A percentile compares a stretch with the other conserved stretches of the same genome.
Evolutionary conservation across 176 grass and related monocot genomes (phyloP).

Genomic region (Rhynchospora pubera): DNA sequence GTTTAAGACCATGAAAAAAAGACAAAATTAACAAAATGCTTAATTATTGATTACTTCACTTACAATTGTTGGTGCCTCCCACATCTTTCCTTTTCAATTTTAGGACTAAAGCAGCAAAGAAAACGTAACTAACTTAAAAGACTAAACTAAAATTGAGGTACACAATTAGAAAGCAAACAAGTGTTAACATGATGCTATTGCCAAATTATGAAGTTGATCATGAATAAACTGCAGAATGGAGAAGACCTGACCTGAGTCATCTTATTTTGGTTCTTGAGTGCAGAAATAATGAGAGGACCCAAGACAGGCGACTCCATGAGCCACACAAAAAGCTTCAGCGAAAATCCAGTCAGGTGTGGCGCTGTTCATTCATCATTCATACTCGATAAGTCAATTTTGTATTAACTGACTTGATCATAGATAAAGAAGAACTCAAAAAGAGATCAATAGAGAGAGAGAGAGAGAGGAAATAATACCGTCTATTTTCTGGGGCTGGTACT

Average conservation of each 20-base stretch:
- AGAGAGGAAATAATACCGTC: constrained; percentile 8
- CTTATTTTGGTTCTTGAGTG: constrained; percentile 69
- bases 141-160: background rate
- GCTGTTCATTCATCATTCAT: constrained; percentile 24
- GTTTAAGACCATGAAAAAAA: background rate
- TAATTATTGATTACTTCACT: background rate
- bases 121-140: background rate
- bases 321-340: constrained; percentile 61
- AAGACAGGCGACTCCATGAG: constrained; percentile 59
- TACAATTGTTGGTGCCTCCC: background rate
- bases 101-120: background rate
- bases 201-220: background rate
- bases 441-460: background rate
- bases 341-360: constrained; percentile 61
- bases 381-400: background rate
- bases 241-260: constrained; percentile 57
- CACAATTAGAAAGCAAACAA: background rate
- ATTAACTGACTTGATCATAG: background rate
- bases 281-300: constrained; percentile 37
- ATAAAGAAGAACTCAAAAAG: background rate
- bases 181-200: background rate
- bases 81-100: background rate
- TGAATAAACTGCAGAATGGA: background rate
- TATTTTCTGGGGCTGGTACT: constrained; percentile 41
- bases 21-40: background rate